Evolutionary conservation across 1,139 yeast species (phyloP), one percentile per base, ranked within the genome.

Genomic region (Lodderomyces jiufengensis): DNA sequence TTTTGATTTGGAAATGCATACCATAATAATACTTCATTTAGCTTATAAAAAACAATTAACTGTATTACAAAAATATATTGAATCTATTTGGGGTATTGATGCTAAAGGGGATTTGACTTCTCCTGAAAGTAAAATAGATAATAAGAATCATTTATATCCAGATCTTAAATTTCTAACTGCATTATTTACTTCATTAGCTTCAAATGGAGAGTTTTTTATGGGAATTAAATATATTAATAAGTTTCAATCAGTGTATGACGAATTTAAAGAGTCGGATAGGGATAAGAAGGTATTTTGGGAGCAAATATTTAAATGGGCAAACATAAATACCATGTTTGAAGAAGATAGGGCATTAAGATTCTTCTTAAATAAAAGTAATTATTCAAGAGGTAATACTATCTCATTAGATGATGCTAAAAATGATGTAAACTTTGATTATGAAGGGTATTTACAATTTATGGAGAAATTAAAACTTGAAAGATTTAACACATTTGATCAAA

Each of bases 381-480:
- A 34, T 27, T 15, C 29, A 4, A 15, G 26, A 11, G 34, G 31
- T 7, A 35, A 32, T 9, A 40, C 39, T 6, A 27, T 42, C 1
- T 40, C 52, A 4, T 49, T 64, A 11, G 48, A 47, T 12, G 66
- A 60, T 29, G 64, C 61, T 0, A 57, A 62, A 40, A 52, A 55
- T 29, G 55, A 63, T 43, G 63, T 55, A 9, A 56, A 65, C 32
- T 69, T 69, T 39, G 71, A 69, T 42, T 66, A 65, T 45, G 68
- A 66, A 40, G 63, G 64, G 3, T 69, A 52, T 46, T 48, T 66
- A 39, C 53, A 41, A 28, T 66, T 55, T 38, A 38, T 57, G 7
- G 46, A 52, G 3, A 57, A 54, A 8, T 48, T 68, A 24, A 48
- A 51, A 32, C 32, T 40, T 8, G 60, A 56, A 36, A 51, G 75